Evolutionary conservation across 495 filamentous ascomycete genomes (phyloP).

Genomic region (Aspergillus saccharolyticus): DNA sequence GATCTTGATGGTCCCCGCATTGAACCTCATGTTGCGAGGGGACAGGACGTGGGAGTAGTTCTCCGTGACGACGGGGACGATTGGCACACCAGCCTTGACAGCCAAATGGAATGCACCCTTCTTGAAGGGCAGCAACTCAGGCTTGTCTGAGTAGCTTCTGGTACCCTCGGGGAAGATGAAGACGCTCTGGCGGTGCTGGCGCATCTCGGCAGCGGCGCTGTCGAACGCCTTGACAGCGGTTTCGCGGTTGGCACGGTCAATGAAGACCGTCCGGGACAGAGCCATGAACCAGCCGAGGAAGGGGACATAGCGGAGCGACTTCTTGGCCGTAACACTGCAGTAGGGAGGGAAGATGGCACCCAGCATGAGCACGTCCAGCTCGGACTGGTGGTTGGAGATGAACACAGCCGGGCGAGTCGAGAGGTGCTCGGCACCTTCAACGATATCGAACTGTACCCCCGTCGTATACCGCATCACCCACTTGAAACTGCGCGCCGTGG

Average conservation of each 20-base stretch:
- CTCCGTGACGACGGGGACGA: slow-evolving; percentile 77
- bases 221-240: slow-evolving; percentile 83
- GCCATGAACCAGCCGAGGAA: slow-evolving; percentile 97
- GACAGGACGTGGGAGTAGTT: slow-evolving; percentile 86
- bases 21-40: slow-evolving; percentile 63
- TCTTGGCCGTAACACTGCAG: slow-evolving; percentile 92
- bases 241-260: slow-evolving; percentile 77
- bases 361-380: slow-evolving; percentile 90
- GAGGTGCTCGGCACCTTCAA: slow-evolving; percentile 62
- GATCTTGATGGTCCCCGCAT: slow-evolving; percentile 68
- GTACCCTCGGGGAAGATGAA: slow-evolving; percentile 96
- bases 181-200: slow-evolving; percentile 69
- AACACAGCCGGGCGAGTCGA: slow-evolving; percentile 79
- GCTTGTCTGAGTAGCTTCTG: slow-evolving; percentile 76
- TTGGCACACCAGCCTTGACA: slow-evolving; percentile 86
- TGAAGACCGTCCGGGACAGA: slow-evolving; percentile 85
- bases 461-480: slow-evolving; percentile 69
- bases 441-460: slow-evolving; percentile 72
- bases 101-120: slow-evolving; percentile 98
- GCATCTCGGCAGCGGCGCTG: slow-evolving; percentile 75
- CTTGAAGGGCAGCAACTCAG: slow-evolving; percentile 85
- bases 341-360: slow-evolving; percentile 83
- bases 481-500: slow-evolving; percentile 75
- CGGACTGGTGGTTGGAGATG: slow-evolving; percentile 89
- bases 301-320: slow-evolving; percentile 70